These are phyloP conservation scores for Piromyces finnis DNA, from an alignment of 192 early-diverging fungal genomes.

Conservation along the genomic window DNA sequence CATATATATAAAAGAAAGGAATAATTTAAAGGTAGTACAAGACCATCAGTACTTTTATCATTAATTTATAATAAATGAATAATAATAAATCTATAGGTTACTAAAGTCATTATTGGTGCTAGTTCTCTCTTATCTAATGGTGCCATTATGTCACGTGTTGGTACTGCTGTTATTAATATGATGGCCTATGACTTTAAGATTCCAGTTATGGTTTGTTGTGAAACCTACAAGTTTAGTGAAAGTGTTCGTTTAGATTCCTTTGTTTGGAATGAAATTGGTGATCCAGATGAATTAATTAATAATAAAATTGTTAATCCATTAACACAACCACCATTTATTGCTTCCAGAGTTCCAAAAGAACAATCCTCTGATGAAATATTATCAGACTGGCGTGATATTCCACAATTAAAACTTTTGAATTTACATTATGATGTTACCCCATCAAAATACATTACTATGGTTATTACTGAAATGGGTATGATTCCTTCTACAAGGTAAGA, in stretches of 20 bases:
- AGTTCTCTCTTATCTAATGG: constrained; percentile 84
- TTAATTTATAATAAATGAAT: too few relatives aligned
- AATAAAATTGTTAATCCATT: neutral
- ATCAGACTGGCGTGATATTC: constrained; percentile 56
- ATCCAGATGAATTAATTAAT: constrained; percentile 68
- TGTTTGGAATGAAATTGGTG: constrained; percentile 89
- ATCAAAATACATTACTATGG: constrained; percentile 72
- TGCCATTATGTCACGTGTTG: constrained; percentile 70
- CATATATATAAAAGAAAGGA: too few relatives aligned
- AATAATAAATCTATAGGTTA: too few relatives aligned
- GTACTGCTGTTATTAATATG: constrained; percentile 82
- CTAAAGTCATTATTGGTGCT: constrained; percentile 91
- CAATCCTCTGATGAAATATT: constrained; percentile 9
- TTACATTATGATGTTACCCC: constrained; percentile 91
- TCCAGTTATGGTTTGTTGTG: constrained; percentile 90
- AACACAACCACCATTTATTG: neutral
- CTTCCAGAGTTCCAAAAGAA: neutral
- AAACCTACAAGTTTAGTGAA: constrained; percentile 91
- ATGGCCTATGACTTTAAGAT: constrained; percentile 68
- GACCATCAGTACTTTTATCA: too few relatives aligned
- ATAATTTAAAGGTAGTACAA: too few relatives aligned
- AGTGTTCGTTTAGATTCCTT: constrained; percentile 84
- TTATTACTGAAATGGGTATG: constrained; percentile 81
- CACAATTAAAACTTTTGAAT: constrained; percentile 69
- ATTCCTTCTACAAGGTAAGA: constrained; percentile 64